A percentile compares a stretch with the other conserved stretches of the same genome.
Evolutionary conservation across 176 grass and related monocot genomes (phyloP).

Genomic region (Oryza rufipogon): DNA sequence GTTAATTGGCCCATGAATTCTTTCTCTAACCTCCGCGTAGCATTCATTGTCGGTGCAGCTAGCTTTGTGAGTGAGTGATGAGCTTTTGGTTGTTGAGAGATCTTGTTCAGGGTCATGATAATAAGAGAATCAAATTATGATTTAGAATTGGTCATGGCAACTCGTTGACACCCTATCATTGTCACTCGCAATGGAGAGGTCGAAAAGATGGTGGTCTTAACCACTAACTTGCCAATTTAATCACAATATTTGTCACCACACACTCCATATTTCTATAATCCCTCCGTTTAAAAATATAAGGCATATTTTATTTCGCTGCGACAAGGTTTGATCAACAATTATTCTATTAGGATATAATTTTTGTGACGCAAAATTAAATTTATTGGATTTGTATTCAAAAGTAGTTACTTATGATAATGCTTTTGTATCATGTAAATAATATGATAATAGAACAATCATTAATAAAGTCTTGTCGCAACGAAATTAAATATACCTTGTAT

Average conservation of each 20-base stretch:
- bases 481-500: too few species aligned
- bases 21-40: constrained; percentile 24
- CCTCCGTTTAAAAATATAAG: too few species aligned
- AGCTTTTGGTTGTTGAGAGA: constrained; percentile 46
- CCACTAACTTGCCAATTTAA: background rate
- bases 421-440: too few species aligned
- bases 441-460: too few species aligned
- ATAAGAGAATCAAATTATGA: background rate
- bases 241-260: background rate
- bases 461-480: too few species aligned
- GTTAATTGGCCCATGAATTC: background rate
- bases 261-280: background rate
- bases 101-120: constrained; percentile 37
- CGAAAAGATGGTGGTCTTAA: constrained; percentile 18
- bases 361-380: too few species aligned
- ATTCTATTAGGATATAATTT: too few species aligned
- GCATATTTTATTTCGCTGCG: too few species aligned
- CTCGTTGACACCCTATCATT: constrained; percentile 4
- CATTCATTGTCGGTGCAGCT: constrained; percentile 33
- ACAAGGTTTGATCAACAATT: too few species aligned
- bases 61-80: background rate
- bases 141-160: constrained; percentile 1
- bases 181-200: background rate
- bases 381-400: too few species aligned
- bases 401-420: too few species aligned